Conservation (phyloP, 768 basidiomycete species). For the Panus rudis region DNA sequence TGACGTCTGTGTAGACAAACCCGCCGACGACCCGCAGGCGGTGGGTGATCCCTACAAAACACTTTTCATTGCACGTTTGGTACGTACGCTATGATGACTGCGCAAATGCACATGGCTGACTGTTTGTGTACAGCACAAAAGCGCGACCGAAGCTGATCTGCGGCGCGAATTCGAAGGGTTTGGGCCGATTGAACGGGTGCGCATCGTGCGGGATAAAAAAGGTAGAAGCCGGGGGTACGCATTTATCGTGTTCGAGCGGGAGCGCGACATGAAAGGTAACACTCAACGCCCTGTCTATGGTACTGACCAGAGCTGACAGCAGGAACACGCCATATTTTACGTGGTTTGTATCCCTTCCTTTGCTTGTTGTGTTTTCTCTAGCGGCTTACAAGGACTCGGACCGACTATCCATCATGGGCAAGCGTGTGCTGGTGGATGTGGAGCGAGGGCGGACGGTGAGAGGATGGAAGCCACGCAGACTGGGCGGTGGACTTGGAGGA, state of each 20-base stretch:
- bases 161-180: conserved; percentile 94
- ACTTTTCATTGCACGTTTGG: conserved; percentile 90
- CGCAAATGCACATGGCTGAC: background rate
- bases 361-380: conserved; percentile 25
- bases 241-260: conserved; percentile 95
- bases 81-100: conserved; percentile 22
- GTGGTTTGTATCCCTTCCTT: conserved; percentile 17
- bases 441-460: conserved; percentile 97
- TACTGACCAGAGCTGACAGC: conserved; percentile 15
- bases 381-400: conserved; percentile 99
- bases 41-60: conserved; percentile 98
- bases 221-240: conserved; percentile 87
- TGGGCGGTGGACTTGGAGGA: conserved; percentile 99
- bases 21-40: conserved; percentile 84
- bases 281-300: conserved; percentile 8
- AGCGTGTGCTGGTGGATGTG: conserved; percentile 94
- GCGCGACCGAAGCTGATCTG: conserved; percentile 85
- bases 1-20: conserved; percentile 60
- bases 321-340: conserved; percentile 14
- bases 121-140: conserved; percentile 63
- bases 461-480: conserved; percentile 94
- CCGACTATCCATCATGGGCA: conserved; percentile 91
- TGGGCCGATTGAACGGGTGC: conserved; percentile 89
- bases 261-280: conserved; percentile 98
- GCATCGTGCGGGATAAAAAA: conserved; percentile 90